These are phyloP conservation scores for Scytalidium sp. DNA, from an alignment of 2,329 filamentous ascomycete genomes.

Conservation along the genomic window DNA sequence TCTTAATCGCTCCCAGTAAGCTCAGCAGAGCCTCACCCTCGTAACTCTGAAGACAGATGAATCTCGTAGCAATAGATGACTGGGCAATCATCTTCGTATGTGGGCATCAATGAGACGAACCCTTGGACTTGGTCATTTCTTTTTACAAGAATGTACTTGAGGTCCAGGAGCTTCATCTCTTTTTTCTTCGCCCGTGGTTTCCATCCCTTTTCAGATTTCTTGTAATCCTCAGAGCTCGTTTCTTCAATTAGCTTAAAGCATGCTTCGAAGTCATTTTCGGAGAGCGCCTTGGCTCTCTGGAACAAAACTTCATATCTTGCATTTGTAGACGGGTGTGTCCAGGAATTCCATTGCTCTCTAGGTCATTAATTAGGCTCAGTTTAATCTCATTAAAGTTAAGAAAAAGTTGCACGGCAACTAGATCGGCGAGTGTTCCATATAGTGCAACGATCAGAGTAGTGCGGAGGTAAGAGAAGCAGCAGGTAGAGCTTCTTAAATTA, in stretches of 20 bases:
- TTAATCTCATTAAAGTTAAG: not conserved
- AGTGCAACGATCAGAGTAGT: too few species aligned
- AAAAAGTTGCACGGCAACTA: not conserved
- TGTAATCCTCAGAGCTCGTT: constrained; percentile 65
- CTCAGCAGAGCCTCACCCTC: constrained; percentile 40
- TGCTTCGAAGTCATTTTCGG: constrained; percentile 41
- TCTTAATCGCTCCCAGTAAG: constrained; percentile 3
- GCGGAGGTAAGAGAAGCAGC: not conserved
- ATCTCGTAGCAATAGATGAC: constrained; percentile 81
- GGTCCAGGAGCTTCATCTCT: constrained; percentile 66
- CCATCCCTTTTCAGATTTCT: constrained; percentile 61
- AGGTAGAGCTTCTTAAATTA: constrained; percentile 23
- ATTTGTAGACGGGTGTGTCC: constrained; percentile 48
- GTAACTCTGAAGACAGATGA: constrained; percentile 57
- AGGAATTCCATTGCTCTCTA: constrained; percentile 28
- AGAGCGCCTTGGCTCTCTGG: constrained; percentile 35
- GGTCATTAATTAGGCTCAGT: not conserved
- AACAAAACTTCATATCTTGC: constrained; percentile 42
- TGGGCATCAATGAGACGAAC: constrained; percentile 71
- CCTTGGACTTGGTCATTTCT: constrained; percentile 38
- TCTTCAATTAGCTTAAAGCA: constrained; percentile 57
- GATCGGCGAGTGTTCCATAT: too few species aligned
- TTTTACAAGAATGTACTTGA: constrained; percentile 66
- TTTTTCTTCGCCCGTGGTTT: constrained; percentile 54
- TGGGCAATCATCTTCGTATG: constrained; percentile 60